Conservation (phyloP, 805 yeast genomes). For the Schizosaccharomyces cryophilus region DNA sequence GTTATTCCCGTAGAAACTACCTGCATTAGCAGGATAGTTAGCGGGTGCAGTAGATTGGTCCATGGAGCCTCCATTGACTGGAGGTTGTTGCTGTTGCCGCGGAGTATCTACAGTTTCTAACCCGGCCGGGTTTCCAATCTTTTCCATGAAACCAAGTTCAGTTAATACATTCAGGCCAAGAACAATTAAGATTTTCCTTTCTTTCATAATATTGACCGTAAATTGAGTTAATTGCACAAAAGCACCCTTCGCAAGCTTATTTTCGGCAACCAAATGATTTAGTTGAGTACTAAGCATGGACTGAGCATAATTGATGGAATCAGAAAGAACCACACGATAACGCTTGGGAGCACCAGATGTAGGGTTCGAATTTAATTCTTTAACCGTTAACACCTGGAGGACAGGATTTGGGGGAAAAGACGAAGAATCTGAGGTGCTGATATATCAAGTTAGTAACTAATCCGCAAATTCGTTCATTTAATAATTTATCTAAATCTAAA, state of each 20-base stretch:
- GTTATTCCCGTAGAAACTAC: neutral
- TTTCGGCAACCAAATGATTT: constrained; percentile 4
- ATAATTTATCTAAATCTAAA: neutral
- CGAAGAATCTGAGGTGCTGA: neutral
- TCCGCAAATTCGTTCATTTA: neutral
- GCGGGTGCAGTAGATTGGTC: neutral
- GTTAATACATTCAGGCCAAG: constrained; percentile 5
- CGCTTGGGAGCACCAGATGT: constrained; percentile 7
- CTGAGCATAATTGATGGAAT: constrained; percentile 7
- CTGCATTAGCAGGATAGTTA: neutral
- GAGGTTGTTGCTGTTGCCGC: neutral
- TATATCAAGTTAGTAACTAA: neutral
- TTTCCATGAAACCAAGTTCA: constrained; percentile 6
- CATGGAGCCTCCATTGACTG: neutral
- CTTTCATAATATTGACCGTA: constrained; percentile 5
- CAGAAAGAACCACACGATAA: constrained; percentile 8
- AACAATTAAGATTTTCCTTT: constrained; percentile 5
- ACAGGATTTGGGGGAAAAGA: constrained; percentile 3
- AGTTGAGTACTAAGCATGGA: constrained; percentile 5
- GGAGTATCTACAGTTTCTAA: neutral
- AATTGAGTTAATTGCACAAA: constrained; percentile 6
- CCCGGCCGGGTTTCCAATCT: constrained; percentile 7
- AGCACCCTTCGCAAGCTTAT: constrained; percentile 4
- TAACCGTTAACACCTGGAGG: constrained; percentile 7
- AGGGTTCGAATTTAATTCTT: constrained; percentile 4